phyloP scores from a whole-genome alignment of 768 basidiomycete species.

The Rubroboletus pulcherrimus region DNA sequence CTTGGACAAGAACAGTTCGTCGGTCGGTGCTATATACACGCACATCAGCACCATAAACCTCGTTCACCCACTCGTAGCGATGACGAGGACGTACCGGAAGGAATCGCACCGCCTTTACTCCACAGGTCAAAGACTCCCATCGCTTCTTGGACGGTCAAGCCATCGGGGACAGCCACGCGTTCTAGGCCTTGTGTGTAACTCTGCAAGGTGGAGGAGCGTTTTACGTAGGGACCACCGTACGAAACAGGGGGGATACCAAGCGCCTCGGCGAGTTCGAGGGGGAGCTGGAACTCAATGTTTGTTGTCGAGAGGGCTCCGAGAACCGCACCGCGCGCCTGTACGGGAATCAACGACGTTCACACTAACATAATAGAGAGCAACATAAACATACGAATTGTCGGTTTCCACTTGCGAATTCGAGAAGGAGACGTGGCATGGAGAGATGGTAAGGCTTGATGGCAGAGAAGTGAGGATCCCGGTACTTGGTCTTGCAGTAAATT shows the following conservation, averaged over 20 bases:
- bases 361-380: not conserved
- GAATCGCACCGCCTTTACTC: slow-evolving; percentile 57
- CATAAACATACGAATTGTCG: slow-evolving; percentile 55
- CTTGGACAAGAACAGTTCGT: slow-evolving; percentile 75
- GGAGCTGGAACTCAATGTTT: slow-evolving; percentile 53
- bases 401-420: slow-evolving; percentile 76
- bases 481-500: slow-evolving; percentile 61
- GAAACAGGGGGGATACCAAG: slow-evolving; percentile 45
- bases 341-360: not conserved
- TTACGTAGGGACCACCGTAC: slow-evolving; percentile 52
- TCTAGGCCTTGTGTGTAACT: slow-evolving; percentile 55
- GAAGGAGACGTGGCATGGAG: slow-evolving; percentile 68
- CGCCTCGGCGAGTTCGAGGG: slow-evolving; percentile 62
- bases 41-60: not conserved
- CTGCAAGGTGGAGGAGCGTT: slow-evolving; percentile 45
- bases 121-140: slow-evolving; percentile 73
- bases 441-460: slow-evolving; percentile 73
- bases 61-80: not conserved
- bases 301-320: slow-evolving; percentile 66
- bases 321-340: slow-evolving; percentile 65
- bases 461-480: slow-evolving; percentile 70
- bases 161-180: slow-evolving; percentile 50
- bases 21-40: slow-evolving; percentile 37
- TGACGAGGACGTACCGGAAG: slow-evolving; percentile 38
- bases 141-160: slow-evolving; percentile 64